These are phyloP conservation scores for Rhodotorula sphaerocarpa DNA, from an alignment of 768 basidiomycete genomes.

Conservation along the genomic window DNA sequence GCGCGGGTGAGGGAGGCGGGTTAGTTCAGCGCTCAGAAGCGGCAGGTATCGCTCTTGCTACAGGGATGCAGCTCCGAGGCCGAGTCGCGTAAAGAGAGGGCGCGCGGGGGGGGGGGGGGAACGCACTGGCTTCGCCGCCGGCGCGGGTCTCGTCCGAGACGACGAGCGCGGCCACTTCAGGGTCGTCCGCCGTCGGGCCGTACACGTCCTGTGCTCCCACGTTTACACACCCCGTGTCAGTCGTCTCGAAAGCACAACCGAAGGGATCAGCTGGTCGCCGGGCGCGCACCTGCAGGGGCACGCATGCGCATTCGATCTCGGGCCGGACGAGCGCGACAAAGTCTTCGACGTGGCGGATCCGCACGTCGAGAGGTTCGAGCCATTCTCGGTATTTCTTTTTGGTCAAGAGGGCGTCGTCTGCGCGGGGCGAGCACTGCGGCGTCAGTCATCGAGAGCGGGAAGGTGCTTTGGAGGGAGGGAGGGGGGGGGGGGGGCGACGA, in stretches of 20 bases:
- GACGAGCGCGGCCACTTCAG: constrained; percentile 81
- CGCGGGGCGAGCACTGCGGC: too few species aligned
- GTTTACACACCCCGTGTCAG: constrained; percentile 59
- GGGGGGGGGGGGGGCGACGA: background rate
- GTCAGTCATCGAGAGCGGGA: too few species aligned
- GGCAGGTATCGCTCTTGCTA: too few species aligned
- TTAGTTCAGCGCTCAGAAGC: too few species aligned
- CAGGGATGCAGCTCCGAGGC: too few species aligned
- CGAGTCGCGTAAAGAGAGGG: too few species aligned
- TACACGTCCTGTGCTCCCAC: constrained; percentile 65
- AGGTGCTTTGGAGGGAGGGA: background rate
- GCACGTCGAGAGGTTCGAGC: constrained; percentile 55
- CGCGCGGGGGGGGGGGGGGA: background rate
- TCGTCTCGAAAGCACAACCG: too few species aligned
- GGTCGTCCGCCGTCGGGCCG: constrained; percentile 81
- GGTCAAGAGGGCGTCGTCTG: constrained; percentile 62
- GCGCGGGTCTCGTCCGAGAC: constrained; percentile 78
- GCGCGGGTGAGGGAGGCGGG: background rate
- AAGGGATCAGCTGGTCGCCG: too few species aligned
- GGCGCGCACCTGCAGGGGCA: constrained; percentile 53
- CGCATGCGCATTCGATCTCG: constrained; percentile 57
- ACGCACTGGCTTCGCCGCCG: constrained; percentile 67
- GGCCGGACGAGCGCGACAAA: constrained; percentile 69
- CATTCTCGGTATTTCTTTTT: constrained; percentile 64
- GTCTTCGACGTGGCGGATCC: constrained; percentile 54